phyloP scores from a whole-genome alignment of 1,139 yeast species.

The Scheffersomyces cryptocercus region DNA sequence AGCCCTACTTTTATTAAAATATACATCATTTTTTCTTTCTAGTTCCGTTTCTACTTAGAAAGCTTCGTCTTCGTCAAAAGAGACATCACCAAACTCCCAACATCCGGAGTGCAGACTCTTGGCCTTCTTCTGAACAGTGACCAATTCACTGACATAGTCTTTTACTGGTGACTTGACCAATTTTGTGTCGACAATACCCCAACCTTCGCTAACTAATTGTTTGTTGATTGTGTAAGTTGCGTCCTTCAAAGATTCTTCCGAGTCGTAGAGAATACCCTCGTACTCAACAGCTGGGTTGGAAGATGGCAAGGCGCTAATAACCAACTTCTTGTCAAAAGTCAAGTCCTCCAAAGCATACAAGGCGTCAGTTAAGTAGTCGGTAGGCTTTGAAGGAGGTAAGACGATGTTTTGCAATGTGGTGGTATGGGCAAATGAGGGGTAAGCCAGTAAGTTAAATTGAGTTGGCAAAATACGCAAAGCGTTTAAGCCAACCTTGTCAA shows the following conservation, averaged over 20 bases:
- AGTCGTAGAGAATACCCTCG: constrained; percentile 60
- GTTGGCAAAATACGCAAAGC: constrained; percentile 58
- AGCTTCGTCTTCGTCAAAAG: constrained; percentile 54
- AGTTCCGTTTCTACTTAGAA: not conserved
- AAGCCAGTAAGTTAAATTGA: constrained; percentile 41
- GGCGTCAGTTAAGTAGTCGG: constrained; percentile 62
- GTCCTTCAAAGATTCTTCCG: constrained; percentile 57
- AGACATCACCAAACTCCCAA: constrained; percentile 82
- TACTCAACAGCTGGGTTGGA: constrained; percentile 40
- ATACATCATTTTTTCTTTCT: no score
- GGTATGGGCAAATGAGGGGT: constrained; percentile 60
- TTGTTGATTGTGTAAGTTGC: constrained; percentile 64
- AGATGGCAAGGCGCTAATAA: constrained; percentile 54
- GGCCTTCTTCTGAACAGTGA: constrained; percentile 49
- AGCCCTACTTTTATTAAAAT: no score
- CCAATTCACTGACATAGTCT: constrained; percentile 39
- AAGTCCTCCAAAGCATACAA: constrained; percentile 57
- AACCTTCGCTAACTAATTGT: constrained; percentile 63
- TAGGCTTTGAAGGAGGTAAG: constrained; percentile 61
- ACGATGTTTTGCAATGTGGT: constrained; percentile 57
- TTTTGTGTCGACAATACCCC: constrained; percentile 57
- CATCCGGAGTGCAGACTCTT: constrained; percentile 60
- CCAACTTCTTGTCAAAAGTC: constrained; percentile 56
- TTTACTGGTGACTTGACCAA: constrained; percentile 34
- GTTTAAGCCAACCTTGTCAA: constrained; percentile 47